Base-by-base conservation (phyloP, 2,329 filamentous ascomycete genomes). In the Fusarium proliferatum region DNA sequence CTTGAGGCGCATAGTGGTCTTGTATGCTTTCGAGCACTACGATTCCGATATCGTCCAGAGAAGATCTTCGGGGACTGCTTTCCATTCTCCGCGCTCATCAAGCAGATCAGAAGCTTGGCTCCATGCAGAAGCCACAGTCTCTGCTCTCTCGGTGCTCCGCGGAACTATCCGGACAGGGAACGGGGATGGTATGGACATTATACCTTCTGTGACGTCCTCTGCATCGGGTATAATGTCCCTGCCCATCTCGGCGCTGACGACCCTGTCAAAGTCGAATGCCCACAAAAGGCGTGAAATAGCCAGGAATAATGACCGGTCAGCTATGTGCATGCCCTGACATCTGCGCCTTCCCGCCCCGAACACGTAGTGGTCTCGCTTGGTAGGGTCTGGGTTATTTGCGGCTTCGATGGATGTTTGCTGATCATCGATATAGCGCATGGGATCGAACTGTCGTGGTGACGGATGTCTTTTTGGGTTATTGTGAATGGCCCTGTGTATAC, bases 1-100 rank as follows among this genome's bases (percentile, higher is more conserved):
- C 6, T 4, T 4, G 4, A 2, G 26, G 9, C 9, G 19, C 0
- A 11, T 3, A 3, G 9, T 23, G 19, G 17, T 21, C 2, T 48
- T 9, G 7, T 4, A 8, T 16, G 19, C 4, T 8, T 26, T 11
- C 10, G n/a, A 1, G 16, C 2, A 51, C 34, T 5, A 51, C 2
- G 21, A 13, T 10, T 10, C 30, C 5, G 48, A 4, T 9, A 34
- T 34, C 0, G 28, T 6, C 48, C 30, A 51, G 34, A 51, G 48
- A 6, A 51, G 48, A 19, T 34, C 30, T 9, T 51, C n/a, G 8
- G 48, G 48, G 10, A 34, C 48, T 51, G 16, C 7, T 11, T 23
- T 51, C 48, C 48, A 51, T n/a, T 51, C 21, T n/a, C 30, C 30
- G 1, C 12, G 8, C 30, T 12, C 21, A 13, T 51, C 30, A 9